Conservation (phyloP, 257 asterid species). For the Solanum chiquidenum region DNA sequence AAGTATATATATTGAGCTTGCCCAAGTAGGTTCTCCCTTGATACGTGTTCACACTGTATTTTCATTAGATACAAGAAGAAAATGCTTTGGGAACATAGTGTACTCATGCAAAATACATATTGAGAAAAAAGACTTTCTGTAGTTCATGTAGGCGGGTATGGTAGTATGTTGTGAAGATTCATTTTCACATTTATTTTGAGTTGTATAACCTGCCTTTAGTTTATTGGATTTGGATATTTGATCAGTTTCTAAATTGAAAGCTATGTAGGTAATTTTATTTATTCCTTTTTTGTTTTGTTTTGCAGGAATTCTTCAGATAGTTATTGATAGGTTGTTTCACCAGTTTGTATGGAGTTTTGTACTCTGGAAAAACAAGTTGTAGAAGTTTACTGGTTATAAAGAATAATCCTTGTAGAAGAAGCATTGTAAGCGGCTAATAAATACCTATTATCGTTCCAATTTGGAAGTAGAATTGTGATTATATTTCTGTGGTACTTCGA, state of each 20-base stretch:
- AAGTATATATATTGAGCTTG: not conserved
- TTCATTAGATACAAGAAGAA: not conserved
- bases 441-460: not conserved
- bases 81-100: not conserved
- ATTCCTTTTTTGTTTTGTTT: not conserved
- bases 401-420: constrained; percentile 1
- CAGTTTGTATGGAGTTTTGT: not conserved
- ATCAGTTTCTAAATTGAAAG: not conserved
- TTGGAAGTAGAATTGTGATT: not conserved
- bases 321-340: not conserved
- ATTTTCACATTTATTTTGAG: not conserved
- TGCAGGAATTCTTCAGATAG: not conserved
- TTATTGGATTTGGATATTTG: not conserved
- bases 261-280: not conserved
- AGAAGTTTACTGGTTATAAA: not conserved
- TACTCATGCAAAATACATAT: not conserved
- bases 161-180: not conserved
- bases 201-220: not conserved
- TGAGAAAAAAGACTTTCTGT: not conserved
- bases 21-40: not conserved
- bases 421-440: not conserved
- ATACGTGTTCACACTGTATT: not conserved
- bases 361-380: not conserved
- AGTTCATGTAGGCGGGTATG: not conserved
- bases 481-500: not conserved